Conservation (phyloP, 805 yeast genomes). For the Alloascoidea hylecoeti region DNA sequence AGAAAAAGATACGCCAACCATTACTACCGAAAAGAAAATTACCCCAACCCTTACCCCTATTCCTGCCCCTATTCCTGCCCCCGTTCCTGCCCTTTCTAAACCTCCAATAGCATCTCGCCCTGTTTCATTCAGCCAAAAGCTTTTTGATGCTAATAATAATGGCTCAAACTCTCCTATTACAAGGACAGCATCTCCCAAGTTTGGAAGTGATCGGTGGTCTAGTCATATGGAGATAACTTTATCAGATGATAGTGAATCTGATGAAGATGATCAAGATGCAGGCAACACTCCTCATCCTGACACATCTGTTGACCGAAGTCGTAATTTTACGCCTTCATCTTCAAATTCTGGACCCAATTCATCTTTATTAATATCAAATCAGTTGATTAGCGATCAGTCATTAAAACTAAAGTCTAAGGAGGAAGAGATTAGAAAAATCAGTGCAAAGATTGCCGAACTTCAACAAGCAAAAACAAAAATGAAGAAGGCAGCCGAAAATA, state of each 20-base stretch:
- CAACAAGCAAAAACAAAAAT: background rate
- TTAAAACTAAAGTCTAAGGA: background rate
- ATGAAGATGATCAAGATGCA: slow-evolving; percentile 4
- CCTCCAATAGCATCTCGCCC: background rate
- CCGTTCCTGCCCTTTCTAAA: background rate
- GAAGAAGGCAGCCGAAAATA: background rate
- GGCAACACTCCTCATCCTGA: background rate
- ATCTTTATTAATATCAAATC: background rate
- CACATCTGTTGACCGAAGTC: background rate
- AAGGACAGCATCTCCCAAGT: slow-evolving; percentile 3
- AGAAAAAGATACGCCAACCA: slow-evolving; percentile 2
- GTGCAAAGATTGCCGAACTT: background rate
- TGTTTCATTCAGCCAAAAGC: background rate
- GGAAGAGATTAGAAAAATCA: background rate
- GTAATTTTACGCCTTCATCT: background rate
- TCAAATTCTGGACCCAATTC: background rate
- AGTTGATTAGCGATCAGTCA: too few species aligned
- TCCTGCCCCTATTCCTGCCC: slow-evolving; percentile 3
- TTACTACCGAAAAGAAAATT: background rate
- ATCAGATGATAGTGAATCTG: slow-evolving; percentile 11
- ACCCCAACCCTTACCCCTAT: slow-evolving; percentile 2
- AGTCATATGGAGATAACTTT: slow-evolving; percentile 7
- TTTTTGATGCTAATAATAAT: background rate
- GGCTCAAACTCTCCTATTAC: background rate
- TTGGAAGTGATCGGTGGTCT: slow-evolving; percentile 13